Conservation (phyloP, 129 eudicot species). For the Flaveria sonorensis region DNA sequence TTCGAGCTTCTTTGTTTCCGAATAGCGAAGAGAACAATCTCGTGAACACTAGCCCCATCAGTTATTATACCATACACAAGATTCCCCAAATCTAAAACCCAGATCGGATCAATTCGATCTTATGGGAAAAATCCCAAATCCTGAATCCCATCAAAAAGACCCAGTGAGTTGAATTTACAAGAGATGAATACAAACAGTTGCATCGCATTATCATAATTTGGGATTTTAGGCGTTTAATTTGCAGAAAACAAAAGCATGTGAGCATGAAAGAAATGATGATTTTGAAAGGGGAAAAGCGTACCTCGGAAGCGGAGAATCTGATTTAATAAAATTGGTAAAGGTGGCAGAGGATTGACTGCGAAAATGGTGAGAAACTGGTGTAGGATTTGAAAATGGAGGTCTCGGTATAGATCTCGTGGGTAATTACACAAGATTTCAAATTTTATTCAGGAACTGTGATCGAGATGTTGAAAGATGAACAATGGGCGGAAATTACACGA, state of each 20-base stretch:
- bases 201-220: background rate
- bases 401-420: slow-evolving; percentile 27
- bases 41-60: slow-evolving; percentile 84
- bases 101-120: slow-evolving; percentile 46
- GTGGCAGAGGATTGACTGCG: slow-evolving; percentile 15
- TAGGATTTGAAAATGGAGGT: slow-evolving; percentile 25
- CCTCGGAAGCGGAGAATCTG: slow-evolving; percentile 40
- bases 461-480: slow-evolving; percentile 38
- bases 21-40: slow-evolving; percentile 81
- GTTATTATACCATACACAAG: slow-evolving; percentile 21
- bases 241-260: slow-evolving; percentile 7
- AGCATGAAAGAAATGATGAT: background rate
- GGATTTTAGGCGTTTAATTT: background rate
- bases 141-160: slow-evolving; percentile 2
- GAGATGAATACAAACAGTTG: background rate
- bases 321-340: background rate
- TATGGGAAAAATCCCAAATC: slow-evolving; percentile 26
- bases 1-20: slow-evolving; percentile 98
- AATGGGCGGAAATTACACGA: slow-evolving; percentile 6
- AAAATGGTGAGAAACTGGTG: slow-evolving; percentile 14
- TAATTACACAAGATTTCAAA: background rate
- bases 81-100: slow-evolving; percentile 14
- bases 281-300: slow-evolving; percentile 20
- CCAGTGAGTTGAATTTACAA: slow-evolving; percentile 1
- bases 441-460: slow-evolving; percentile 39